Percentiles rank a stretch among this genome's conserved stretches.
These are phyloP conservation scores for Penicillium pancosmium DNA, from an alignment of 495 filamentous ascomycete genomes.

Conservation along the genomic window DNA sequence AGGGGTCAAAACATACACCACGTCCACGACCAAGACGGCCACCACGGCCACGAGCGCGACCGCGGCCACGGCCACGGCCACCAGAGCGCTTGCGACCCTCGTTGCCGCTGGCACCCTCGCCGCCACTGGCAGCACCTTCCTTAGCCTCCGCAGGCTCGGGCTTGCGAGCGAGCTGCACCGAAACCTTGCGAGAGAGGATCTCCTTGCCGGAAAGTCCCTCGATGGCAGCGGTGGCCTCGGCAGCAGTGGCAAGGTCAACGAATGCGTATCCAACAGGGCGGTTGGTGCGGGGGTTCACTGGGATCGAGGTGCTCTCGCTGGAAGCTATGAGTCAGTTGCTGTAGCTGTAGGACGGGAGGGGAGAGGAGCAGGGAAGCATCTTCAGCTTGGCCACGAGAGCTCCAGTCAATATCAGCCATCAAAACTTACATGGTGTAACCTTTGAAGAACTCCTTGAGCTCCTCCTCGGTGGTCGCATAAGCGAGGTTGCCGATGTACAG, in stretches of 20 bases:
- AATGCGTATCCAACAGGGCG: slow-evolving; percentile 99
- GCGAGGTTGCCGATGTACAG: slow-evolving; percentile 99
- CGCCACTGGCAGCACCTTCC: slow-evolving; percentile 68
- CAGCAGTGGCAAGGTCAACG: slow-evolving; percentile 92
- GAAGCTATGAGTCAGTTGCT: slow-evolving; percentile 18
- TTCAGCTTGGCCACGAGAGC: neutral
- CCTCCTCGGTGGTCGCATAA: slow-evolving; percentile 99
- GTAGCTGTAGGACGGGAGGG: slow-evolving; percentile 5
- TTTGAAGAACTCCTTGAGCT: slow-evolving; percentile 99
- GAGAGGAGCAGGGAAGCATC: neutral
- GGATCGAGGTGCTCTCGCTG: slow-evolving; percentile 97
- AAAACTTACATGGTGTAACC: slow-evolving; percentile 92
- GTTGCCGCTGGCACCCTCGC: slow-evolving; percentile 67
- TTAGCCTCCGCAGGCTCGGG: slow-evolving; percentile 83
- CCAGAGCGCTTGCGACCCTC: slow-evolving; percentile 79
- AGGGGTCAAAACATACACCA: slow-evolving; percentile 56
- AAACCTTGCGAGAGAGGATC: slow-evolving; percentile 97
- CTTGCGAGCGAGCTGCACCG: slow-evolving; percentile 97
- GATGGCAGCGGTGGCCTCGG: slow-evolving; percentile 93
- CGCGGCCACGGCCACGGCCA: slow-evolving; percentile 75
- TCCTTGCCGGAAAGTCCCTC: slow-evolving; percentile 92
- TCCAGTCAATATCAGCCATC: neutral
- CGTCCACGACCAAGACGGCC: slow-evolving; percentile 66
- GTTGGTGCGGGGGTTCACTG: slow-evolving; percentile 97
- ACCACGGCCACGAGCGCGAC: slow-evolving; percentile 72